These are phyloP conservation scores for Gossypium bickii DNA, from an alignment of 345 rosid genomes.

Conservation along the genomic window DNA sequence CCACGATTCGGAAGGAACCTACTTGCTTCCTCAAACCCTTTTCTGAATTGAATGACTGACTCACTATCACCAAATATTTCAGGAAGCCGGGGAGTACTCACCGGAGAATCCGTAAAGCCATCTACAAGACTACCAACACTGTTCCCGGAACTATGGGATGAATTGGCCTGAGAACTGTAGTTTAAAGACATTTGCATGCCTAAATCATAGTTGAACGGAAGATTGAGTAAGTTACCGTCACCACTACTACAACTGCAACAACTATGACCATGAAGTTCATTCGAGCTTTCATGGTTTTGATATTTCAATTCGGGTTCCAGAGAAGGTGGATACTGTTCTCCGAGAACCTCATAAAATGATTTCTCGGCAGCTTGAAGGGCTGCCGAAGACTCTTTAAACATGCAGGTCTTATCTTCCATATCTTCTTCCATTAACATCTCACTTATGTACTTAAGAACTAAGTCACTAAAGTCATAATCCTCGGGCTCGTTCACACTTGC, in stretches of 20 bases:
- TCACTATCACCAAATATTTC: constrained; percentile 36
- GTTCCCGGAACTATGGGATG: constrained; percentile 29
- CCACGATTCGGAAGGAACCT: constrained; percentile 45
- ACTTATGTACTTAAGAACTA: constrained; percentile 46
- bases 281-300: constrained; percentile 15
- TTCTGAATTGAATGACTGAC: constrained; percentile 49
- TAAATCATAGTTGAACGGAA: constrained; percentile 19
- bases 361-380: constrained; percentile 66
- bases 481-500: constrained; percentile 19
- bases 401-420: constrained; percentile 48
- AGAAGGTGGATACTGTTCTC: constrained; percentile 47
- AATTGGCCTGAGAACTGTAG: constrained; percentile 26
- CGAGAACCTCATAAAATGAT: constrained; percentile 54
- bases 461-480: constrained; percentile 56
- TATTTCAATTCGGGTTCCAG: constrained; percentile 12
- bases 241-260: constrained; percentile 9
- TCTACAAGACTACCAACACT: constrained; percentile 22
- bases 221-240: constrained; percentile 18
- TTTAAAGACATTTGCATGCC: constrained; percentile 20
- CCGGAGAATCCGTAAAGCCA: constrained; percentile 48
- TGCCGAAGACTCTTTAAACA: constrained; percentile 52
- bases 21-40: constrained; percentile 59
- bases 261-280: constrained; percentile 20
- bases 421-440: constrained; percentile 67
- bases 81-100: constrained; percentile 31